Percentiles rank a stretch among this genome's conserved stretches.
These are phyloP conservation scores for Metarhizium rileyi DNA, from an alignment of 2,329 filamentous ascomycete species.

Conservation along the genomic window DNA sequence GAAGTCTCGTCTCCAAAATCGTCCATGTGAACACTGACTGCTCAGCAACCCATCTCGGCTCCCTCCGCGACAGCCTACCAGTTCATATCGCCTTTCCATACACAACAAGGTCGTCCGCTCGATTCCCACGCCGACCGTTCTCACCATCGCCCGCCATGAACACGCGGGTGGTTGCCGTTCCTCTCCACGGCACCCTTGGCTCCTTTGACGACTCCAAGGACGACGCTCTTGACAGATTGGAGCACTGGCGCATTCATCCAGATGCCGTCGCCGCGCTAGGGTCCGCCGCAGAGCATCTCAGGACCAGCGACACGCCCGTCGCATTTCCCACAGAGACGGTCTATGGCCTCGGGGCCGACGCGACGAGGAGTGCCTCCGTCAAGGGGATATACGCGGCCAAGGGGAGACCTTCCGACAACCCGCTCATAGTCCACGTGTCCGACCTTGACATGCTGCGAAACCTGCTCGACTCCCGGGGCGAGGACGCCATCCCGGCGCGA, in stretches of 20 bases:
- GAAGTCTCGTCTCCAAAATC: neutral
- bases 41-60: neutral
- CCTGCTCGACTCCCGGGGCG: conserved; percentile 35
- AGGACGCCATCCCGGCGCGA: conserved; percentile 53
- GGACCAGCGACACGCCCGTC: conserved; percentile 61
- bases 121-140: neutral
- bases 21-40: neutral
- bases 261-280: conserved; percentile 35
- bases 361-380: conserved; percentile 74
- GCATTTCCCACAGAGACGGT: conserved; percentile 97
- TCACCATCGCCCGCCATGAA: conserved; percentile 22
- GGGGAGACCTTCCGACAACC: conserved; percentile 85
- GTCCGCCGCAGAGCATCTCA: conserved; percentile 57
- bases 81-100: neutral
- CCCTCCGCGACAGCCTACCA: neutral
- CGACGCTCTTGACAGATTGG: conserved; percentile 22
- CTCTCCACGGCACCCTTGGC: conserved; percentile 22
- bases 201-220: conserved; percentile 21
- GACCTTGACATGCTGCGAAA: conserved; percentile 66
- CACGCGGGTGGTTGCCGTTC: conserved; percentile 29
- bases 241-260: conserved; percentile 32
- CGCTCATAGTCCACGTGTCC: conserved; percentile 84
- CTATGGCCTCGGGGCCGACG: conserved; percentile 93
- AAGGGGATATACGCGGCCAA: conserved; percentile 90
- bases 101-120: conserved; percentile 2